Percentiles rank a stretch among this genome's conserved stretches.
Conservation (phyloP, 1,284 basidiomycete genomes). For the Neolentinus lepideus region DNA sequence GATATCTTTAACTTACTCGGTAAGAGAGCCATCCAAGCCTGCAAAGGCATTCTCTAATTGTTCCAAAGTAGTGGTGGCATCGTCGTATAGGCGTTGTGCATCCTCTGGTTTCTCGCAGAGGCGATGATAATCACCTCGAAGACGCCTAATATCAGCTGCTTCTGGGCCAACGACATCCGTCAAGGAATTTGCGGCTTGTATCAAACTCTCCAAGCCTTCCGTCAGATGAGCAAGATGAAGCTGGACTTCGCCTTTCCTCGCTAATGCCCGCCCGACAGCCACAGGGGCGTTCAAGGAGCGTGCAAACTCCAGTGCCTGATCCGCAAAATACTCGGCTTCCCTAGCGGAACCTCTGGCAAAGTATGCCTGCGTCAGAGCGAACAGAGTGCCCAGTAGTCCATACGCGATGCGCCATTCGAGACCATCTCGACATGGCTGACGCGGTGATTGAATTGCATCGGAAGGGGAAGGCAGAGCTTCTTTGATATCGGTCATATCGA, state of each 20-base stretch:
- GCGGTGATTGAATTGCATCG: constrained; percentile 18
- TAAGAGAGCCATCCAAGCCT: constrained; percentile 37
- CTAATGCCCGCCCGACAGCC: constrained; percentile 55
- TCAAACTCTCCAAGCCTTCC: constrained; percentile 44
- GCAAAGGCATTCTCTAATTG: constrained; percentile 49
- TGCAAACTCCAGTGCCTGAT: constrained; percentile 67
- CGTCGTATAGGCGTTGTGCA: constrained; percentile 44
- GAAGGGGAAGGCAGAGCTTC: constrained; percentile 24
- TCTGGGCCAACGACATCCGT: constrained; percentile 43
- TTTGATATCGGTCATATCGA: constrained; percentile 36
- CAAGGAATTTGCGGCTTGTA: constrained; percentile 42
- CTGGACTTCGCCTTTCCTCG: constrained; percentile 62
- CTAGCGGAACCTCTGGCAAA: constrained; percentile 68
- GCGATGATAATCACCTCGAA: constrained; percentile 55
- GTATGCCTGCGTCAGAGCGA: constrained; percentile 59
- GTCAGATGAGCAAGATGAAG: constrained; percentile 53
- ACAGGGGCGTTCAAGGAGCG: constrained; percentile 58
- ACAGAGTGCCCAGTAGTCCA: constrained; percentile 56
- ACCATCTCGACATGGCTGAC: constrained; percentile 35
- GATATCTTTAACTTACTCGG: constrained; percentile 29
- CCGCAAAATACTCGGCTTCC: constrained; percentile 77
- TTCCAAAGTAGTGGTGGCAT: constrained; percentile 47
- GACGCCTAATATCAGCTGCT: constrained; percentile 51
- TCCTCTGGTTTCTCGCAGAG: constrained; percentile 39
- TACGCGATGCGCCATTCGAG: constrained; percentile 74